Evolutionary conservation across 768 basidiomycete species (phyloP).

Genomic region (Leucocoprinus leucothites): DNA sequence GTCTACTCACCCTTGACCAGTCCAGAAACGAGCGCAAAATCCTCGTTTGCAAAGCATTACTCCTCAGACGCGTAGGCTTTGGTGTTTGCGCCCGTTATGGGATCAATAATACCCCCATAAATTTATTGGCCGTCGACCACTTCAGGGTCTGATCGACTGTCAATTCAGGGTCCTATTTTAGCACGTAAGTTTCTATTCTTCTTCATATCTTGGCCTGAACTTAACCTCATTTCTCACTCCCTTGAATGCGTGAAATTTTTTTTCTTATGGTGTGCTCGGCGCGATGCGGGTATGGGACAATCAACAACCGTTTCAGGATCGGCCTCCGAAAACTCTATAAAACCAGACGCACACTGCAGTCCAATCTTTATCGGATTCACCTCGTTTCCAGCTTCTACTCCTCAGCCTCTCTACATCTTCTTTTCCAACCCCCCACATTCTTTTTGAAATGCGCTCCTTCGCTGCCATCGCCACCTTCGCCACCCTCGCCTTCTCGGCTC

Average conservation of each 20-base stretch:
- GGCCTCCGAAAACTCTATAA: background rate
- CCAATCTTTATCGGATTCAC: background rate
- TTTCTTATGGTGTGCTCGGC: too few relatives aligned
- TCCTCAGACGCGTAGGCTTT: too few relatives aligned
- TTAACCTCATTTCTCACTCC: background rate
- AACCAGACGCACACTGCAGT: background rate
- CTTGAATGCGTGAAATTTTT: too few relatives aligned
- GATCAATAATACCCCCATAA: too few relatives aligned
- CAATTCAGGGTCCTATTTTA: background rate
- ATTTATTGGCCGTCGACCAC: too few relatives aligned
- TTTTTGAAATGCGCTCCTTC: constrained; percentile 10
- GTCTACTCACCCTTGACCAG: too few relatives aligned
- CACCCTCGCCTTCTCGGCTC: constrained; percentile 10
- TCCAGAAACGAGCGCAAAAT: too few relatives aligned
- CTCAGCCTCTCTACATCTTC: constrained; percentile 9
- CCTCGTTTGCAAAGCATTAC: too few relatives aligned
- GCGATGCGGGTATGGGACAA: background rate
- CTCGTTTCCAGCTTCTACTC: background rate
- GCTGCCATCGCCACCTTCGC: constrained; percentile 16
- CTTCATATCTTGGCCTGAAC: background rate
- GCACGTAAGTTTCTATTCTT: constrained; percentile 7
- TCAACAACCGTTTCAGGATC: constrained; percentile 2
- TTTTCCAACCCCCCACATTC: constrained; percentile 14
- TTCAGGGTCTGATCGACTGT: background rate
- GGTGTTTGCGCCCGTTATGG: too few relatives aligned